A percentile compares a stretch with the other conserved stretches of the same genome.
phyloP scores from a whole-genome alignment of 441 rosid genomes.

The Geranium incanum region DNA sequence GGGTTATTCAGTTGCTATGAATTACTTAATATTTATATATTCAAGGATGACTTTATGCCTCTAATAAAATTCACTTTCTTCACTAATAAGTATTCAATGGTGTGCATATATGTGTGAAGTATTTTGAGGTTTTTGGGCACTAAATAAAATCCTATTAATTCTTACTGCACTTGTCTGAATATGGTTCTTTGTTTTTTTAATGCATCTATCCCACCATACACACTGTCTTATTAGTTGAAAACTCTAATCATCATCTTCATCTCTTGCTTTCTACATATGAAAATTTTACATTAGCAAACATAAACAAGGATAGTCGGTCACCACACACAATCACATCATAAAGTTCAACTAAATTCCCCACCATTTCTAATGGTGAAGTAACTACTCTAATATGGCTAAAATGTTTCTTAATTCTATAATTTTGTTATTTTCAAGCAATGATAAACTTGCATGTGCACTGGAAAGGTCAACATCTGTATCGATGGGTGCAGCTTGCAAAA shows the following conservation, averaged over 20 bases:
- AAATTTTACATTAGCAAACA: neutral
- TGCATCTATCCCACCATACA: neutral
- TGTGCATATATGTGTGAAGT: neutral
- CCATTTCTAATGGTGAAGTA: neutral
- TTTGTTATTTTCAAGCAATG: neutral
- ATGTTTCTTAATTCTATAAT: neutral
- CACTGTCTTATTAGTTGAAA: neutral
- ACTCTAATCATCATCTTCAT: no score
- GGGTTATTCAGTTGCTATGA: neutral
- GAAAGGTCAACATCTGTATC: neutral
- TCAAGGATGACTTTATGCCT: neutral
- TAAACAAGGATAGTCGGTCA: neutral
- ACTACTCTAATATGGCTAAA: slow-evolving; percentile 6
- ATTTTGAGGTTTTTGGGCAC: neutral
- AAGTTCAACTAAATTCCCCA: neutral
- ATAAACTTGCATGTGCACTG: neutral
- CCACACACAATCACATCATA: neutral
- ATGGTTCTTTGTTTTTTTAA: neutral
- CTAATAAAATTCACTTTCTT: neutral
- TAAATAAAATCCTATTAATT: neutral
- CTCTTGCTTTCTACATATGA: no score
- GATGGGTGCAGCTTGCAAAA: neutral
- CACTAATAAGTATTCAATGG: neutral
- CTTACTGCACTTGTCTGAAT: neutral
- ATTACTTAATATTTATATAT: neutral